These are phyloP conservation scores for Lentinula raphanica DNA, from an alignment of 768 basidiomycete genomes.

Conservation along the genomic window DNA sequence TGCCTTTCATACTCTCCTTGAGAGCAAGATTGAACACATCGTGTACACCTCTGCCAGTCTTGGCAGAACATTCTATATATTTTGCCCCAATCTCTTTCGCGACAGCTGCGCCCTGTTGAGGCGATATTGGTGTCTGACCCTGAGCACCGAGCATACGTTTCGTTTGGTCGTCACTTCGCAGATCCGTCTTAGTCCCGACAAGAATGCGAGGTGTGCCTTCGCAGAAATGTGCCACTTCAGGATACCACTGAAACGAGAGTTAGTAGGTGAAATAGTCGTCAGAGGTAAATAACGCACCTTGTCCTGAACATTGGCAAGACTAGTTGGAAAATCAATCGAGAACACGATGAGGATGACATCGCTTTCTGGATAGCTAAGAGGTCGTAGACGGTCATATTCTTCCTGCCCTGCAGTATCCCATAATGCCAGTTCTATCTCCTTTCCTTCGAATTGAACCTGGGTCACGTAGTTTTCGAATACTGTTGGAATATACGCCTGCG, in stretches of 20 bases:
- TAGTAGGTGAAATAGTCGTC: neutral
- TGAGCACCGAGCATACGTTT: constrained; percentile 86
- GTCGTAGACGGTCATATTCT: constrained; percentile 88
- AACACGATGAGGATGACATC: constrained; percentile 93
- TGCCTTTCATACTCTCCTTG: constrained; percentile 80
- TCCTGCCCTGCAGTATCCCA: constrained; percentile 99
- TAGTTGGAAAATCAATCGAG: constrained; percentile 88
- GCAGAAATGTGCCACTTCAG: constrained; percentile 91
- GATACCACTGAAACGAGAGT: constrained; percentile 63
- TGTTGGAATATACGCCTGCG: constrained; percentile 85
- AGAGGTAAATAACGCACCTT: constrained; percentile 47
- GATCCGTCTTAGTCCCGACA: constrained; percentile 91
- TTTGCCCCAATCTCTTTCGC: constrained; percentile 91
- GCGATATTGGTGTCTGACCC: constrained; percentile 73
- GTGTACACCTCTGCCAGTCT: constrained; percentile 83
- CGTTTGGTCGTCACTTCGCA: constrained; percentile 83
- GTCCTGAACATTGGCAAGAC: constrained; percentile 85
- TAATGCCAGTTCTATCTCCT: constrained; percentile 89
- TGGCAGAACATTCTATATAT: constrained; percentile 93
- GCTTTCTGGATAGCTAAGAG: constrained; percentile 83
- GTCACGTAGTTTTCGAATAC: constrained; percentile 95
- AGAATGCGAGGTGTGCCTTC: constrained; percentile 85
- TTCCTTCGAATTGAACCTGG: constrained; percentile 79
- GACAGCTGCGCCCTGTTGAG: constrained; percentile 78
- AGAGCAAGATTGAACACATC: constrained; percentile 90